phyloP scores from a whole-genome alignment of 768 basidiomycete species.

The Pluteus cervinus region DNA sequence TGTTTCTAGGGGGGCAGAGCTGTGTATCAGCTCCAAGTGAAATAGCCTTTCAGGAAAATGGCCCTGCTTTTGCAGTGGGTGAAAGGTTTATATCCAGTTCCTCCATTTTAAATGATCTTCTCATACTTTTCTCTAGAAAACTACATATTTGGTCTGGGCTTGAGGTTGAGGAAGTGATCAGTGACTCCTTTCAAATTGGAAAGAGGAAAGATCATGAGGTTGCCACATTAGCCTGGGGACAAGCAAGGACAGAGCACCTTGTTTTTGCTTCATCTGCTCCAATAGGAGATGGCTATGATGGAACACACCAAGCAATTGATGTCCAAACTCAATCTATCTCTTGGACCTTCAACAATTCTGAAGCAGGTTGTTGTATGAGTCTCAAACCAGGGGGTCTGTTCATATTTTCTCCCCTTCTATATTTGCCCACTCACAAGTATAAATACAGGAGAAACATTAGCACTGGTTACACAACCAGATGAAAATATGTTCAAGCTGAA shows the following conservation, averaged over 20 bases:
- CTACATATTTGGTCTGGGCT: constrained; percentile 15
- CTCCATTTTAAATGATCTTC: neutral
- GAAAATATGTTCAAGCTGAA: constrained; percentile 30
- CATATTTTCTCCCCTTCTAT: neutral
- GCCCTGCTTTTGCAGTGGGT: constrained; percentile 34
- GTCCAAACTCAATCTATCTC: constrained; percentile 17
- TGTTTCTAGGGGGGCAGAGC: constrained; percentile 8
- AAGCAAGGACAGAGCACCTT: constrained; percentile 24
- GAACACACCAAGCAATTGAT: constrained; percentile 51
- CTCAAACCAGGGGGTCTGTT: constrained; percentile 38
- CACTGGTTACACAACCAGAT: constrained; percentile 25
- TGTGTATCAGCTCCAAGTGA: constrained; percentile 31
- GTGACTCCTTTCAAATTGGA: constrained; percentile 10
- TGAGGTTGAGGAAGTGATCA: constrained; percentile 6
- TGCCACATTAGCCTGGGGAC: constrained; percentile 52
- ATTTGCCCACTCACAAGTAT: constrained; percentile 2
- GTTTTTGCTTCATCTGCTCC: constrained; percentile 59
- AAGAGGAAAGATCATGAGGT: constrained; percentile 19
- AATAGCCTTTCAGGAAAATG: constrained; percentile 37
- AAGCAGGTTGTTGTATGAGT: constrained; percentile 49
- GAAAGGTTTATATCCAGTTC: constrained; percentile 23
- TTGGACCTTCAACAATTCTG: constrained; percentile 42
- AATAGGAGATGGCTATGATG: constrained; percentile 18
- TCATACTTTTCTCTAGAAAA: constrained; percentile 14
- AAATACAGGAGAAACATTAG: constrained; percentile 23